Conservation (phyloP, 805 yeast species). For the Yamadazyma phyllophila region DNA sequence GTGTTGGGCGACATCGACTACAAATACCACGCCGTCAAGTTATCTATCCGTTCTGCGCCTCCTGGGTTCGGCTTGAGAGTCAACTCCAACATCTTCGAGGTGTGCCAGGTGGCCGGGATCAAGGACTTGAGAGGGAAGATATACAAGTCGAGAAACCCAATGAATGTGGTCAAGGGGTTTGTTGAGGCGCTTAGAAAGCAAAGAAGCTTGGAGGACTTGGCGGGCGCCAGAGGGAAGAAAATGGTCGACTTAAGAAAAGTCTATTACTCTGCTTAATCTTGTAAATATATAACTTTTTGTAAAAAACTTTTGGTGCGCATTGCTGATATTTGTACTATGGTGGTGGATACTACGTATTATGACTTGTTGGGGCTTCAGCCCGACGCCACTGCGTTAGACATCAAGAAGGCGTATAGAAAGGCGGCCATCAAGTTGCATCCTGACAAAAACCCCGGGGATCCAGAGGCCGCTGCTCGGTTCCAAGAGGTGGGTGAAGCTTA, state of each 20-base stretch:
- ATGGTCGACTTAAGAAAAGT: constrained; percentile 88
- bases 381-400: constrained; percentile 41
- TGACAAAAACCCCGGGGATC: constrained; percentile 47
- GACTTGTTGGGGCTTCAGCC: constrained; percentile 34
- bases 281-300: constrained; percentile 7
- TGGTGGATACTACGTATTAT: constrained; percentile 45
- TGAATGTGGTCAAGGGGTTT: constrained; percentile 91
- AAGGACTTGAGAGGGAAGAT: constrained; percentile 90
- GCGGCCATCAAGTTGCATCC: constrained; percentile 46
- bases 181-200: constrained; percentile 83
- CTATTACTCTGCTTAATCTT: constrained; percentile 58
- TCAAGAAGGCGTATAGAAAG: constrained; percentile 45
- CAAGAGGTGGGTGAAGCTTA: constrained; percentile 66
- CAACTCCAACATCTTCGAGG: constrained; percentile 83
- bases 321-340: constrained; percentile 25
- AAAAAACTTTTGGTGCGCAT: background rate
- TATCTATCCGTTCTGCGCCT: constrained; percentile 81
- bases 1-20: constrained; percentile 78
- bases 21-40: constrained; percentile 83
- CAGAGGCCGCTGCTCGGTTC: constrained; percentile 42
- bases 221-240: constrained; percentile 91
- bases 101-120: constrained; percentile 91
- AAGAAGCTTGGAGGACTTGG: constrained; percentile 80
- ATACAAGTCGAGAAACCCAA: constrained; percentile 86
- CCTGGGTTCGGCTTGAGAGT: constrained; percentile 93